phyloP scores from a whole-genome alignment of 2,329 filamentous ascomycete species.

The Claviceps sorghi region DNA sequence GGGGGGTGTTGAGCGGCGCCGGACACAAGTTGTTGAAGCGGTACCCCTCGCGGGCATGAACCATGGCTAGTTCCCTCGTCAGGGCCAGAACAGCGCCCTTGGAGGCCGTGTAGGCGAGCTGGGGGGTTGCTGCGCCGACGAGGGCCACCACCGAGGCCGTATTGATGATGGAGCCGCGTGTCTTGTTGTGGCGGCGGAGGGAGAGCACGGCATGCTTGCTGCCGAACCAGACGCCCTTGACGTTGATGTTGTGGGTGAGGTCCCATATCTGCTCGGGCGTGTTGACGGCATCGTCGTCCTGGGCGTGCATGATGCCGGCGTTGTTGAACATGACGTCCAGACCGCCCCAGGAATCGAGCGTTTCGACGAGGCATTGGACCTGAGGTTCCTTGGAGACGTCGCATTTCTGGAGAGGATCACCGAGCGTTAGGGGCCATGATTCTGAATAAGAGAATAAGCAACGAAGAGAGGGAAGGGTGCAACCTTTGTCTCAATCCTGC shows the following conservation, averaged over 20 bases:
- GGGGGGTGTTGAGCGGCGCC: slow-evolving; percentile 79
- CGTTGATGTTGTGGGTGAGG: slow-evolving; percentile 83
- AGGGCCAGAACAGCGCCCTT: slow-evolving; percentile 86
- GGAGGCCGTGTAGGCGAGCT: slow-evolving; percentile 84
- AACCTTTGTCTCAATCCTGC: slow-evolving; percentile 46
- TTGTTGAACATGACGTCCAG: slow-evolving; percentile 95
- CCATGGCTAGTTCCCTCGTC: slow-evolving; percentile 81
- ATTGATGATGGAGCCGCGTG: slow-evolving; percentile 73
- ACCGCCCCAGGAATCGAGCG: slow-evolving; percentile 71
- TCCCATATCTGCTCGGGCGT: slow-evolving; percentile 91
- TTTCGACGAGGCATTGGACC: slow-evolving; percentile 59
- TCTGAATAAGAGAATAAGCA: neutral
- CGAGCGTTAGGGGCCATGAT: neutral
- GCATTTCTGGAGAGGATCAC: slow-evolving; percentile 21
- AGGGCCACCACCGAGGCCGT: slow-evolving; percentile 80
- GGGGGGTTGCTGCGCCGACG: slow-evolving; percentile 73
- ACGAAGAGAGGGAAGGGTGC: neutral
- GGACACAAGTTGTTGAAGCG: slow-evolving; percentile 86
- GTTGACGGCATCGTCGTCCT: slow-evolving; percentile 64
- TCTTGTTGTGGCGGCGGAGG: slow-evolving; percentile 68
- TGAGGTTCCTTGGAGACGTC: slow-evolving; percentile 80
- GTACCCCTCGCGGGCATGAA: slow-evolving; percentile 77
- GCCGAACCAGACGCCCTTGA: slow-evolving; percentile 96
- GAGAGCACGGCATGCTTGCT: slow-evolving; percentile 81
- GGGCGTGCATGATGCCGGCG: slow-evolving; percentile 87